phyloP scores from a whole-genome alignment of 495 filamentous ascomycete genomes.

The Annulohypoxylon moriforme region DNA sequence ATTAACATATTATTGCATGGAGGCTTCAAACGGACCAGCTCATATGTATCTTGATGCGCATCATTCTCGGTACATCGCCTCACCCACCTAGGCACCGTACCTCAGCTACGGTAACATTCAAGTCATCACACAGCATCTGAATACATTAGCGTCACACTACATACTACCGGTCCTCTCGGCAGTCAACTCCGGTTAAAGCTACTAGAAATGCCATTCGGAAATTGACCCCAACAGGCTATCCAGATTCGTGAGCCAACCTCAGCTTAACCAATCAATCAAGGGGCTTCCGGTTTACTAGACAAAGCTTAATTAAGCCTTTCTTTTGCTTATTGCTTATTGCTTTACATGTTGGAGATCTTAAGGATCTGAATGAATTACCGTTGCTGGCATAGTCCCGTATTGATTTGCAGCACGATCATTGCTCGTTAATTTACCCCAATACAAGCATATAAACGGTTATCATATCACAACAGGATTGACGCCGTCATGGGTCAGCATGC shows the following conservation, averaged over 20 bases:
- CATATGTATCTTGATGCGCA: conserved; percentile 21
- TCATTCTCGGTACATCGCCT: conserved; percentile 39
- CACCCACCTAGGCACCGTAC: conserved; percentile 22
- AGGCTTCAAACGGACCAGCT: conserved; percentile 24
- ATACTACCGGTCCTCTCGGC: conserved; percentile 42
- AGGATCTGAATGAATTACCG: background rate
- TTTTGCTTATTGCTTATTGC: conserved; percentile 18
- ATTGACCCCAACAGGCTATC: conserved; percentile 25
- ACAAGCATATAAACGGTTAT: too few species aligned
- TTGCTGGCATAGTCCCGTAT: conserved; percentile 62
- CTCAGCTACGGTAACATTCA: conserved; percentile 36
- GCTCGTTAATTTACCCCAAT: too few species aligned
- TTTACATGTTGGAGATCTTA: conserved; percentile 17
- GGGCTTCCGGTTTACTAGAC: conserved; percentile 5
- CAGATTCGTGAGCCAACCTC: conserved; percentile 13
- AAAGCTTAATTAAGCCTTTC: conserved; percentile 31
- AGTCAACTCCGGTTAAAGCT: conserved; percentile 43
- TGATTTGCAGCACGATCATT: conserved; percentile 39
- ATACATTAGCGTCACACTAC: conserved; percentile 41
- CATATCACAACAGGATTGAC: too few species aligned
- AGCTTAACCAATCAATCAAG: conserved; percentile 21
- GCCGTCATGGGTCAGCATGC: too few species aligned
- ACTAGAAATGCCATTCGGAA: conserved; percentile 32
- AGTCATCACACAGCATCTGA: conserved; percentile 31
- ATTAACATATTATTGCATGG: background rate